These are phyloP conservation scores for Aphanomyces stellatus DNA, from an alignment of 352 stramenopile genomes.

Conservation along the genomic window DNA sequence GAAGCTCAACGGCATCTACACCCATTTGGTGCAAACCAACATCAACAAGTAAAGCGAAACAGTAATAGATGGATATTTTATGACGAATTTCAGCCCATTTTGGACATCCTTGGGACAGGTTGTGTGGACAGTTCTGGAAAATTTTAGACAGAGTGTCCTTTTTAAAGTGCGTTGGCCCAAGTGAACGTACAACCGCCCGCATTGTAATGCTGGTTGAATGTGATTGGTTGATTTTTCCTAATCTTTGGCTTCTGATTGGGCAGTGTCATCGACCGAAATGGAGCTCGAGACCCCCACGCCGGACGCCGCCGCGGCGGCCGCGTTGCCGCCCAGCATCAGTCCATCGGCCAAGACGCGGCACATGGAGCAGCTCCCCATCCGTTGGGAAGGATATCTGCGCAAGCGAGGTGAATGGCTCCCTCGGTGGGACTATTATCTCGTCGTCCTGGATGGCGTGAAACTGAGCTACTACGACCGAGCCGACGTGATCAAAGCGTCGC, in stretches of 20 bases:
- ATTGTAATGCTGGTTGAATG: too few relatives aligned
- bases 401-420: constrained; percentile 18
- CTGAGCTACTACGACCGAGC: constrained; percentile 10
- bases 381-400: constrained; percentile 15
- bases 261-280: too few relatives aligned
- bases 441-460: neutral
- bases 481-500: neutral
- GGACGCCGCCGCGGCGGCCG: neutral
- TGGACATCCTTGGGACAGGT: too few relatives aligned
- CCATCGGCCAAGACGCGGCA: constrained; percentile 7
- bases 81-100: too few relatives aligned
- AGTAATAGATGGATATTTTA: too few relatives aligned
- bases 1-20: constrained; percentile 26
- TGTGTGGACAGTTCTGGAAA: too few relatives aligned
- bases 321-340: neutral
- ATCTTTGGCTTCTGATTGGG: too few relatives aligned
- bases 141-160: too few relatives aligned
- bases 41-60: too few relatives aligned
- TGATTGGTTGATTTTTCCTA: constrained; percentile 16
- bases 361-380: constrained; percentile 4
- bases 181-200: too few relatives aligned
- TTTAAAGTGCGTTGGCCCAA: too few relatives aligned
- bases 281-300: too few relatives aligned
- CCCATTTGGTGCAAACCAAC: constrained; percentile 18
- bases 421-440: constrained; percentile 12